Percentiles rank a stretch among this genome's conserved stretches.
Conservation (phyloP, 768 basidiomycete species). For the Auriscalpium orientale region DNA sequence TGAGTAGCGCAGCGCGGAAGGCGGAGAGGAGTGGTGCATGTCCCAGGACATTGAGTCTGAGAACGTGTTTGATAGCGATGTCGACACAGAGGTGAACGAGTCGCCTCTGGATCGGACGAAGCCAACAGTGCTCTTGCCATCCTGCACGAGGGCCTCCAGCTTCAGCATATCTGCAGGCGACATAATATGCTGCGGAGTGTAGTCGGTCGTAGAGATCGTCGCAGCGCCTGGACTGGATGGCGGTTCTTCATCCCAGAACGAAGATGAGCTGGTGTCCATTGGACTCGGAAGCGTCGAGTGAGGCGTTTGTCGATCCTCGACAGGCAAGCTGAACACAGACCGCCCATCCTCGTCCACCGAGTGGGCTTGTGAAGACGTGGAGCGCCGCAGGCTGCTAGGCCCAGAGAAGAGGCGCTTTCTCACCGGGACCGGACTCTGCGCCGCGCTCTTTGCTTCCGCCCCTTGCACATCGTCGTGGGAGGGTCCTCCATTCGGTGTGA, state of each 20-base stretch:
- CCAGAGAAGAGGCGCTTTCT: constrained; percentile 61
- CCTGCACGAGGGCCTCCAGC: constrained; percentile 44
- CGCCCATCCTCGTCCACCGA: constrained; percentile 47
- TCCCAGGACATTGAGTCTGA: not conserved
- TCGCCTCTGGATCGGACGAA: constrained; percentile 4
- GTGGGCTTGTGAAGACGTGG: constrained; percentile 36
- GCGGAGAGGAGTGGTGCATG: not conserved
- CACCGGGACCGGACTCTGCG: constrained; percentile 18
- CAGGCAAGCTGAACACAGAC: constrained; percentile 42
- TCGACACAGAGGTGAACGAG: constrained; percentile 7
- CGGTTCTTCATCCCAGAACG: constrained; percentile 44
- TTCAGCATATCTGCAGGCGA: constrained; percentile 57
- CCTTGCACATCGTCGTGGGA: constrained; percentile 7
- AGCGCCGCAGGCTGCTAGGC: constrained; percentile 38
- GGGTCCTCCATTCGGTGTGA: constrained; percentile 5
- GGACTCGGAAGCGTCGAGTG: not conserved
- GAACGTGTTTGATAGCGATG: constrained; percentile 1
- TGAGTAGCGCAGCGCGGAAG: not conserved
- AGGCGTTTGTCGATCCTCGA: not conserved
- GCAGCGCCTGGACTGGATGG: constrained; percentile 33
- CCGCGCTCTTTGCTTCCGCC: constrained; percentile 11
- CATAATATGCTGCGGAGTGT: constrained; percentile 59
- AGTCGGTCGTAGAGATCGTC: constrained; percentile 30
- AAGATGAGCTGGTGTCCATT: constrained; percentile 13
- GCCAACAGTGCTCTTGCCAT: constrained; percentile 18